phyloP scores from a whole-genome alignment of 202 grass and related monocot species.

The Dendrocalamus latiflorus region DNA sequence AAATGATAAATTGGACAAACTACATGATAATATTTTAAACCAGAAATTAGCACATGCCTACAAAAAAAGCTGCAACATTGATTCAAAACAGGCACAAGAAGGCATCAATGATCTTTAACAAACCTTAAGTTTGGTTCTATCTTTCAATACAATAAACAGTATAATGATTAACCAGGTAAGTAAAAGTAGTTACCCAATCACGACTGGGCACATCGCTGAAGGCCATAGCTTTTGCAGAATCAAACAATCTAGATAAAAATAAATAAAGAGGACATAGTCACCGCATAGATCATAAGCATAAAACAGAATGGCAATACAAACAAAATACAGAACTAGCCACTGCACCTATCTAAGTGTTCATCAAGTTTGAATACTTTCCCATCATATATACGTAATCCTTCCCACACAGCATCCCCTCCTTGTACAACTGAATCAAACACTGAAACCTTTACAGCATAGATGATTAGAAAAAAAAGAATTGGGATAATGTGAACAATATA shows the following conservation, averaged over 20 bases:
- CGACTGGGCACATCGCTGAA: conserved; percentile 85
- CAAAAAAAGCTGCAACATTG: not conserved
- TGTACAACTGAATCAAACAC: conserved; percentile 98
- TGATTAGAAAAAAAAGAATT: conserved; percentile 27
- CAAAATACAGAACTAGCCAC: conserved; percentile 14
- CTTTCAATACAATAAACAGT: conserved; percentile 15
- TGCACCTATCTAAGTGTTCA: conserved; percentile 91
- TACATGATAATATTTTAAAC: conserved; percentile 3
- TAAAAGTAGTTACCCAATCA: no score
- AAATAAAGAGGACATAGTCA: conserved; percentile 1
- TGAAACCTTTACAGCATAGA: conserved; percentile 64
- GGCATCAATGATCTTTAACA: not conserved
- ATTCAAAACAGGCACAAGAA: not conserved
- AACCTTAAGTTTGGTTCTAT: not conserved
- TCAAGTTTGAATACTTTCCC: conserved; percentile 95
- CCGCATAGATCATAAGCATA: conserved; percentile 4
- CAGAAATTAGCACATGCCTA: not conserved
- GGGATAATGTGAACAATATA: not conserved
- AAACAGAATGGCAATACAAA: conserved; percentile 11
- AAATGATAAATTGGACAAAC: conserved; percentile 1
- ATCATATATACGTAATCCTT: conserved; percentile 87
- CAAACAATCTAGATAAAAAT: conserved; percentile 61
- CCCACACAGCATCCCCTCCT: conserved; percentile 99
- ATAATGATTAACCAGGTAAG: conserved; percentile 1
- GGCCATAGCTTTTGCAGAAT: conserved; percentile 97